Base-by-base conservation (phyloP, 163 green algal genomes). In the Picocystis sp. region DNA sequence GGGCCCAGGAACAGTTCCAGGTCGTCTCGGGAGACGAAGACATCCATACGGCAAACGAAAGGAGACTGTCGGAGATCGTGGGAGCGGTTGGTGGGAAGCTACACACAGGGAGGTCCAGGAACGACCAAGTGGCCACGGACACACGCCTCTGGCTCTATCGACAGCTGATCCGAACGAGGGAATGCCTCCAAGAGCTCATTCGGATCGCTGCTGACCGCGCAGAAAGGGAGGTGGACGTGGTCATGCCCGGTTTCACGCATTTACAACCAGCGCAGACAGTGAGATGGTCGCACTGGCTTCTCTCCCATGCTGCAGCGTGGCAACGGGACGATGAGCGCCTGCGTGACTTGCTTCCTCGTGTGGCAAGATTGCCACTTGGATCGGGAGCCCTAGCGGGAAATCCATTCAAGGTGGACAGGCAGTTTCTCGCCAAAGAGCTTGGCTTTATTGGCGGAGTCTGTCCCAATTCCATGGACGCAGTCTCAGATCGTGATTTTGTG, bases 231-330 rank as follows among this genome's bases (percentile, higher is more conserved):
- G 72, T 77, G 29, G 87, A 93, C 44, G 76, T 96, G 22, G 71
- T 99, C 22, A 93, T 99, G 83, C 91, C 91, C 8, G 90, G 91
- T 17, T 96, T 93, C 71, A 97, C 89, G 1, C 88, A 96, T 73
- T 70, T 97, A 43, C 88, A 97, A 70, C 72, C 78, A 19, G 87
- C 87, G 22, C 85, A 93, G 52, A 83, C 83, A 2, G 84, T 99
- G 47, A 80, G 91, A 6, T 94, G 87, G 82, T 75, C 68, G 52
- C 90, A 98, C 70, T 94, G 87, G 81, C 65, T 99, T 23, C 81
- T 98, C 59, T 75, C 72, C 50, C 89, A 98, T 68, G 79, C 74
- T 19, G 69, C 83, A 10, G 61, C 84, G 10, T 93, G 80, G 82
- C 84, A 98, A 72, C 73, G 91, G 1, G 91, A 99, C 61, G 80